Base-by-base conservation (phyloP, 177 flowering plant genomes). In the Vitis hybrid region DNA sequence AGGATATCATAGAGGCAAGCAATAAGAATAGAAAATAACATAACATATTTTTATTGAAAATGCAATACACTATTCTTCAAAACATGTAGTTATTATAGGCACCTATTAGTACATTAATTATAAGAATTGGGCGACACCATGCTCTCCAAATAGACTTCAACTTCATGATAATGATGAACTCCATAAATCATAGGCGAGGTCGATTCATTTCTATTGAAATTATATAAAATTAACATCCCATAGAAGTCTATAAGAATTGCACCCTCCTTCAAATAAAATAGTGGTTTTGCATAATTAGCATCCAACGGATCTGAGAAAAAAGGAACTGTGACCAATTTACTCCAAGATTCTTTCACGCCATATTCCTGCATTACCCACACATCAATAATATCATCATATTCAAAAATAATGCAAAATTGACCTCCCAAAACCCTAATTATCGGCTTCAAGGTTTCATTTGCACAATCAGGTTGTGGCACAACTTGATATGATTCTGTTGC, bases 281-380 rank as follows among this genome's bases (percentile, higher is more conserved):
- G 18, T 11, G 74, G 72, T 5, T 8, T 60, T 11, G 72, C 66
- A 39, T 19, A 68, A 10, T 21, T 2, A 68, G 5, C 1, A 6
- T 10, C 21, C 22, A 9, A 1, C 2, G 68, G 52, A 12, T 52
- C 56, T 13, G 14, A 33, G 16, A 65, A 3, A 45, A 67, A 69
- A 3, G 69, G 63, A 45, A 79, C 60, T 6, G 60, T 52, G 12
- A 75, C 64, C 31, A 79, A 15, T 12, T 73, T 73, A 4, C 52
- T 55, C 82, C 77, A 76, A n/a, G 79, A 76, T n/a, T 73, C 77
- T 51, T 60, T 60, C 15, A 70, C 68, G 2, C 79, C 79, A 68
- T 79, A 76, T 15, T 63, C 73, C 67, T 76, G 76, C 79, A 79
- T 62, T 49, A 79, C 62, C 82, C 82, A 76, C 12, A 79, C 56